Evolutionary conservation across 2,329 filamentous ascomycete genomes (phyloP), one percentile per base, ranked within the genome.

Genomic region (Ophiostoma ips): DNA sequence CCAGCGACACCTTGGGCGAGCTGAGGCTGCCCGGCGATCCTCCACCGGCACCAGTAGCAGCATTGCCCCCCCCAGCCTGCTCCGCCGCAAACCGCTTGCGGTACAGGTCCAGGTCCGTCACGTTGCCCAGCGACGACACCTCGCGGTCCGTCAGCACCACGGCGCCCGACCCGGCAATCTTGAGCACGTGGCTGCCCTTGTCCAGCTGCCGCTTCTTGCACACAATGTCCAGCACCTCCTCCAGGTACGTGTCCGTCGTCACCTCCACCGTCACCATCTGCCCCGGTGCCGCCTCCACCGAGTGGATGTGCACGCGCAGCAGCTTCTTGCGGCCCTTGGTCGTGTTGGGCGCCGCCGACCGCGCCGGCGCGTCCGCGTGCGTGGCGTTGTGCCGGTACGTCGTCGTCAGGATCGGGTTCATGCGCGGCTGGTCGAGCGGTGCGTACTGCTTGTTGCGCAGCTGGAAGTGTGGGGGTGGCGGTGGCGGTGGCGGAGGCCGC

Each of bases 231-330:
- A 90, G 78, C 28, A 92, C 79, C 62, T 92, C 85, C 40, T 83
- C 84, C 41, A 92, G 77, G 62, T 89, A 92, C 30, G 82, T 90
- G 57, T 90, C 84, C 0, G 84, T 87, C 0, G 83, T 89, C 43
- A 87, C 84, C 54, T 85, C 79, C 16, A 89, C 68, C 1, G 80
- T 82, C 21, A 87, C 75, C 68, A 81, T 79, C 59, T 83, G 82
- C n/a, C 83, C 82, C 44, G 84, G 78, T 9, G 83, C 74, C 6
- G 79, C 71, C 60, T 88, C 83, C 0, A 79, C 75, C 5, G 77
- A 79, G 64, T 79, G 71, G 56, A 87, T 84, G 61, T 87, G 81
- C 46, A 90, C 76, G 13, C 77, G 77, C 43, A 90, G 64, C 3
- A 84, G 76, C 63, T 83, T 85, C 58, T 84, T 76, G 51, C 81